Base-by-base conservation (phyloP, 2,329 filamentous ascomycete genomes). In the Colletotrichum camelliae region DNA sequence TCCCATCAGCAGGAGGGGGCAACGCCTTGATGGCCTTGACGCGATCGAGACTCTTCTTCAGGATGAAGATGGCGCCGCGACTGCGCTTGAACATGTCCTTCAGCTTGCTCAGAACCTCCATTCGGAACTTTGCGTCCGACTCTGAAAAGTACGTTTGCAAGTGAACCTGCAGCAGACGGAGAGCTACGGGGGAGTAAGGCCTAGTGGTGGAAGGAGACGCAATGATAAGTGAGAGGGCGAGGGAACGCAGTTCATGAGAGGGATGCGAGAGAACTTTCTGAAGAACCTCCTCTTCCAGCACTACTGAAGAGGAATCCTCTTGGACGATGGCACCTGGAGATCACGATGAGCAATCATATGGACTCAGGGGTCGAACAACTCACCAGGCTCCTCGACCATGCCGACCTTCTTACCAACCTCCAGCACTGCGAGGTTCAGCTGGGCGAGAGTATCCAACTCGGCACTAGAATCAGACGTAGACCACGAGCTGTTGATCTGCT, bases 121-220 rank as follows among this genome's bases (percentile, higher is more conserved):
- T 94, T 72, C 97, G 92, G 78, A 96, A 94, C 80, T 96, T 95
- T 7, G 96, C 93, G 81, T 98, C 96, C 1, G 94, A 92, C 77
- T 98, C 96, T 4, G 95, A 92, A 81, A 97, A 94, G 77, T 96
- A 92, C 18, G 93, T 90, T 1, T 91, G 89, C 5, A 98, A 85
- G 74, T 95, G 92, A 39, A 86, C 87, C 69, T 89, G 89, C 4
- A 98, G 86, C 15, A 94, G 88, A 4, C 85, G 83, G 4, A 98
- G 87, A 0, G 93, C 89, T 12, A 86, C 88, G 0, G 85, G 80
- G 1, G 93, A 93, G 68, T 97, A 93, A 1, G 95, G 94, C 68
- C 91, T 92, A 4, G 94, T 95, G 1, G 93, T 93, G 3, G 94
- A 92, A 12, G 93, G 91, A 0, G 95, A 96, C 12, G 93, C 93